These are phyloP conservation scores for Naegleria lovaniensis DNA, from an alignment of 208 protist genomes.

Conservation along the genomic window DNA sequence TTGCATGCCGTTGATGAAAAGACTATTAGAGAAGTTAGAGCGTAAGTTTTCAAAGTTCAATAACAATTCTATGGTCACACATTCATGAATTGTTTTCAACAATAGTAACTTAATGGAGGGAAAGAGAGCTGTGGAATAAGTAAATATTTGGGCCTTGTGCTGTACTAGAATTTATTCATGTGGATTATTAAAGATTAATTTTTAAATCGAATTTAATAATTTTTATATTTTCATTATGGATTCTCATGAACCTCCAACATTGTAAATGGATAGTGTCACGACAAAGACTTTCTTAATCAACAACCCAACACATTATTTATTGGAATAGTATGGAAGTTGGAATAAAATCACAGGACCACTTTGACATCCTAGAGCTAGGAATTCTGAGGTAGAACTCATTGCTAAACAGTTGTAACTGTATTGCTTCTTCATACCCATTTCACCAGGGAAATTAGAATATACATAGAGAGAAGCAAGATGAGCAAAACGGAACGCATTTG, in stretches of 20 bases:
- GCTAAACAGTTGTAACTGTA: background rate
- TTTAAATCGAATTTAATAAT: no score
- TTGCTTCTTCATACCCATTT: background rate
- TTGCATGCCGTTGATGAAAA: background rate
- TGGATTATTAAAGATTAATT: no score
- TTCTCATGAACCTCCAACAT: no score
- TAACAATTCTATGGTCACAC: background rate
- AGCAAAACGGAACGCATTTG: background rate
- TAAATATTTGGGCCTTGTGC: background rate
- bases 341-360: background rate
- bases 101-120: background rate
- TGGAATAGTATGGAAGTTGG: background rate
- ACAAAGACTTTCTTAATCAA: no score
- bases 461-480: background rate
- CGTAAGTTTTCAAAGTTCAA: background rate
- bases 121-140: background rate
- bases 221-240: no score
- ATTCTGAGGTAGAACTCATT: background rate
- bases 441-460: constrained; percentile 20
- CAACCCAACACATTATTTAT: background rate
- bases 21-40: background rate
- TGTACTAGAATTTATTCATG: no score
- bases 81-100: background rate
- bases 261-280: no score
- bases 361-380: background rate